Conservation (phyloP, 2,329 filamentous ascomycete species). For the Fusarium begoniae region DNA sequence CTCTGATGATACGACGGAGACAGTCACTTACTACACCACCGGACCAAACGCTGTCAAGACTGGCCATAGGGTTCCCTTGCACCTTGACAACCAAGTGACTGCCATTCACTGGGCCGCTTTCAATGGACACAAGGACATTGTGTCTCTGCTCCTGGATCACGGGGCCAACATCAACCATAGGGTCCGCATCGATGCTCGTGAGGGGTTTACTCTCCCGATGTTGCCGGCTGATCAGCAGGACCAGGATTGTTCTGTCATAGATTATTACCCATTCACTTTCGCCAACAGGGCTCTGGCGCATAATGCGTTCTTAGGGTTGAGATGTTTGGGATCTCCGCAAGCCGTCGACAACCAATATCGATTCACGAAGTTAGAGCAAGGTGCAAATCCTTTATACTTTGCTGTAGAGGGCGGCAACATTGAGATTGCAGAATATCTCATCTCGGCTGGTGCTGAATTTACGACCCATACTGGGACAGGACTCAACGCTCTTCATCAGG, state of each 20-base stretch:
- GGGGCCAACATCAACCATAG: neutral
- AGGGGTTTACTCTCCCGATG: neutral
- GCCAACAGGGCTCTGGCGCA: neutral
- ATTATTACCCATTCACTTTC: neutral
- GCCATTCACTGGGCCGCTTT: slow-evolving; percentile 10
- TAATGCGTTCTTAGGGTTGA: neutral
- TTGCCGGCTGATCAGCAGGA: too few relatives aligned
- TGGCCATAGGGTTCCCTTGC: neutral
- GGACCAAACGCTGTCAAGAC: too few relatives aligned
- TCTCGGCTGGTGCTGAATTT: neutral
- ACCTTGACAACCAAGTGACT: neutral
- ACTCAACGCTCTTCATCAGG: slow-evolving; percentile 11
- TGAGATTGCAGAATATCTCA: neutral
- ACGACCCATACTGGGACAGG: neutral
- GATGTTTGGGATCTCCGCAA: too few relatives aligned
- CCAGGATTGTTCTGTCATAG: too few relatives aligned
- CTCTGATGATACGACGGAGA: neutral
- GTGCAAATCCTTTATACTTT: slow-evolving; percentile 20
- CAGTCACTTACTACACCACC: neutral
- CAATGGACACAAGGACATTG: neutral
- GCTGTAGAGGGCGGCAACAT: neutral
- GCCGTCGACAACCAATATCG: neutral
- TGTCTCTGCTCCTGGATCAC: neutral
- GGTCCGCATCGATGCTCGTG: neutral
- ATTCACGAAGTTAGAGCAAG: neutral